phyloP scores from a whole-genome alignment of 352 stramenopile genomes.

The Thraustochytrium sp. region DNA sequence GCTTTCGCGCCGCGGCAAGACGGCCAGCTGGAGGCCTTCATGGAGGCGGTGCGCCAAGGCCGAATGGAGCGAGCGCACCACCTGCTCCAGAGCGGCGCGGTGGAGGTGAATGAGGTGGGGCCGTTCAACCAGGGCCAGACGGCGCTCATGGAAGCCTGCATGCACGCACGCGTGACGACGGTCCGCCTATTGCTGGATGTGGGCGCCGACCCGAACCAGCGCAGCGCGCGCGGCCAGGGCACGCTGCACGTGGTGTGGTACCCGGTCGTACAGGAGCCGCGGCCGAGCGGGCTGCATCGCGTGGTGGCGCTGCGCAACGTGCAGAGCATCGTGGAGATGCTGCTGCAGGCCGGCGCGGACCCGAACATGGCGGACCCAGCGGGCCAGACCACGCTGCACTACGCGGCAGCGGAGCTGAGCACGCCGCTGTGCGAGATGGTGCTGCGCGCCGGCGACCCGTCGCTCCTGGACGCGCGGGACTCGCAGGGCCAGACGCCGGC shows the following conservation, averaged over 20 bases:
- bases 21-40: not conserved
- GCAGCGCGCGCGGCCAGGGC: not conserved
- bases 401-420: not conserved
- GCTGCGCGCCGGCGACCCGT: not conserved
- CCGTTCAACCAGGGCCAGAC: constrained; percentile 18
- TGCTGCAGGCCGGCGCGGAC: not conserved
- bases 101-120: not conserved
- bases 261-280: not conserved
- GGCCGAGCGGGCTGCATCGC: not conserved
- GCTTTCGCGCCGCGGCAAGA: not conserved
- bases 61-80: not conserved
- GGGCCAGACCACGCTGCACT: not conserved
- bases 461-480: not conserved
- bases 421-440: not conserved
- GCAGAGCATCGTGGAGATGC: not conserved
- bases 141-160: constrained; percentile 33
- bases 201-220: constrained; percentile 19
- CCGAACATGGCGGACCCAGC: not conserved
- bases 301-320: constrained; percentile 15
- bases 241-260: constrained; percentile 12
- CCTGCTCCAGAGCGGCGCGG: not conserved
- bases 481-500: not conserved
- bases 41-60: not conserved
- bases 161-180: not conserved
- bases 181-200: not conserved